Evolutionary conservation across 108 stramenopile species (phyloP).

Genomic region (Nitzschia palea): DNA sequence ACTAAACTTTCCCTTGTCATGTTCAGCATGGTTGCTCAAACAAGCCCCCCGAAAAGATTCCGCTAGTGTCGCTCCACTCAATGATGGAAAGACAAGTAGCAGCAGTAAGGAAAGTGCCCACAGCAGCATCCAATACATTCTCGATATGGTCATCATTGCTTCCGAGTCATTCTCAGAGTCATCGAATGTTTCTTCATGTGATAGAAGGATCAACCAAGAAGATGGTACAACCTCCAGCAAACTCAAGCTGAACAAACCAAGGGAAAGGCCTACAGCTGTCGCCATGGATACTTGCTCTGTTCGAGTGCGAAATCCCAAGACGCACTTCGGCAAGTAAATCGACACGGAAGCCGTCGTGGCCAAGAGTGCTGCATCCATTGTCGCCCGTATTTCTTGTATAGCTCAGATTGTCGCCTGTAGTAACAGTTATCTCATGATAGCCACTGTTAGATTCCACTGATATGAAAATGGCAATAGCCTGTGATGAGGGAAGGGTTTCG

Average conservation of each 20-base stretch:
- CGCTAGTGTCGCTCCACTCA: constrained; percentile 9
- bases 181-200: not conserved
- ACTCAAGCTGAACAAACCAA: constrained; percentile 49
- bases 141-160: not conserved
- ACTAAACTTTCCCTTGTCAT: constrained; percentile 15
- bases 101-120: constrained; percentile 22
- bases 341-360: constrained; percentile 2
- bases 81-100: constrained; percentile 19
- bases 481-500: too few species aligned
- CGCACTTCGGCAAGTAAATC: constrained; percentile 6
- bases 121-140: constrained; percentile 24
- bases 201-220: constrained; percentile 40
- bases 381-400: too few species aligned
- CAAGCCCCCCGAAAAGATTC: constrained; percentile 14
- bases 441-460: too few species aligned
- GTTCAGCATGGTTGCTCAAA: not conserved
- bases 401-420: too few species aligned
- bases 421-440: too few species aligned
- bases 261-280: constrained; percentile 39
- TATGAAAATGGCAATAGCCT: too few species aligned
- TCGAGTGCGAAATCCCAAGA: not conserved
- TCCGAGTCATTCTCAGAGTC: not conserved
- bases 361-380: constrained; percentile 18
- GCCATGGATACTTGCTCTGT: constrained; percentile 10
- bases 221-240: constrained; percentile 53